Evolutionary conservation across 805 yeast species (phyloP).

Genomic region (Yamadazyma philogaea): DNA sequence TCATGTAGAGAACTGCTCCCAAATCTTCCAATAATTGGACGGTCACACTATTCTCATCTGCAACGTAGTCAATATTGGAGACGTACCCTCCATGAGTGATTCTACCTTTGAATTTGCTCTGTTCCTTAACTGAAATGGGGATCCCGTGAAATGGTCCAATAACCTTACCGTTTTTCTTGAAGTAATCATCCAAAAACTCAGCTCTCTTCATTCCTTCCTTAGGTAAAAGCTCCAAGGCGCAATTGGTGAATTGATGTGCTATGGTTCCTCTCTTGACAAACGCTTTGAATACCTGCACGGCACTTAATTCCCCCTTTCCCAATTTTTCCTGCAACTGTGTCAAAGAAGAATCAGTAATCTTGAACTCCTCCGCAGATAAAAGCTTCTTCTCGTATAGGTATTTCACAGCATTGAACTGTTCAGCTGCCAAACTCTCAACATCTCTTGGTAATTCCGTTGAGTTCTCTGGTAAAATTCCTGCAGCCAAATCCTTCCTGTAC

Average conservation of each 20-base stretch:
- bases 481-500: slow-evolving; percentile 28
- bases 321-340: slow-evolving; percentile 24
- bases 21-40: slow-evolving; percentile 33
- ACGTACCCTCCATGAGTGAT: slow-evolving; percentile 42
- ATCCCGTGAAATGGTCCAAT: slow-evolving; percentile 67
- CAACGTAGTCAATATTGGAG: slow-evolving; percentile 28
- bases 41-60: slow-evolving; percentile 29
- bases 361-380: slow-evolving; percentile 32
- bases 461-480: slow-evolving; percentile 29
- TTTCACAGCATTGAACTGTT: slow-evolving; percentile 36
- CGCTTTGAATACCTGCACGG: slow-evolving; percentile 40
- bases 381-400: slow-evolving; percentile 34
- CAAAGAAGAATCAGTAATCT: slow-evolving; percentile 37
- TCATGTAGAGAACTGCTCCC: slow-evolving; percentile 44
- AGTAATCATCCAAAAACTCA: slow-evolving; percentile 50
- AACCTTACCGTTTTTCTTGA: slow-evolving; percentile 41
- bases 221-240: slow-evolving; percentile 46
- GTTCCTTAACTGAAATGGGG: slow-evolving; percentile 61
- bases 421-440: slow-evolving; percentile 25
- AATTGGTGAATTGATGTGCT: slow-evolving; percentile 43
- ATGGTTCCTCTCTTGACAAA: slow-evolving; percentile 41
- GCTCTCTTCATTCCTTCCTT: slow-evolving; percentile 61
- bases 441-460: slow-evolving; percentile 31
- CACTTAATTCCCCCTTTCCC: slow-evolving; percentile 30
- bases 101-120: slow-evolving; percentile 33